These are phyloP conservation scores for Glaciozyma antarctica DNA, from an alignment of 768 basidiomycete genomes.

Conservation along the genomic window DNA sequence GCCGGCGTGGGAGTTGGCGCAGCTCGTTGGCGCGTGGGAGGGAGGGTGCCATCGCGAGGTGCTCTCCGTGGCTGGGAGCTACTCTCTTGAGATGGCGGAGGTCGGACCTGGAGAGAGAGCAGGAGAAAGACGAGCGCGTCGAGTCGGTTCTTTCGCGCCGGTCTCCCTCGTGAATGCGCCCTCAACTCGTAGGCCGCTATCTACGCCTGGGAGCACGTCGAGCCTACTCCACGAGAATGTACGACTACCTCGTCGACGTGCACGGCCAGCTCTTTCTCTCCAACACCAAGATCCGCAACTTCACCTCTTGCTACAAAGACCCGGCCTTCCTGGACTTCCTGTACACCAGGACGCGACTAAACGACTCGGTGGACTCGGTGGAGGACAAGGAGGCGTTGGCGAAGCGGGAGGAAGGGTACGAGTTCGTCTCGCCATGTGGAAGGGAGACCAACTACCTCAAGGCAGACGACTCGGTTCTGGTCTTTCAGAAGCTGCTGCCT, in stretches of 20 bases:
- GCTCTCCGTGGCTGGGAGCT: too few relatives aligned
- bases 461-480: constrained; percentile 24
- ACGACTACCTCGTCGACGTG: constrained; percentile 32
- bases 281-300: constrained; percentile 15
- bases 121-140: neutral
- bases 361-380: neutral
- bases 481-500: constrained; percentile 21
- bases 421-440: constrained; percentile 20
- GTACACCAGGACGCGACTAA: constrained; percentile 13
- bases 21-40: too few relatives aligned
- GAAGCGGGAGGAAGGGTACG: constrained; percentile 17
- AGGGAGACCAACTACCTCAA: constrained; percentile 26
- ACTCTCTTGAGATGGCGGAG: too few relatives aligned
- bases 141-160: too few relatives aligned
- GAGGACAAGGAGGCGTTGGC: constrained; percentile 1
- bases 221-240: constrained; percentile 27
- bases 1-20: too few relatives aligned
- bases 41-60: too few relatives aligned
- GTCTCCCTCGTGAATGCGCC: too few relatives aligned
- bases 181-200: too few relatives aligned
- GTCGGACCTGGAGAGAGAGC: too few relatives aligned
- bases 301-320: constrained; percentile 28
- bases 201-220: too few relatives aligned
- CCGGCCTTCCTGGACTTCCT: constrained; percentile 28
- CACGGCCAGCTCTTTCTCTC: constrained; percentile 30